phyloP scores from a whole-genome alignment of 441 rosid genomes.

The Manihot esculenta region DNA sequence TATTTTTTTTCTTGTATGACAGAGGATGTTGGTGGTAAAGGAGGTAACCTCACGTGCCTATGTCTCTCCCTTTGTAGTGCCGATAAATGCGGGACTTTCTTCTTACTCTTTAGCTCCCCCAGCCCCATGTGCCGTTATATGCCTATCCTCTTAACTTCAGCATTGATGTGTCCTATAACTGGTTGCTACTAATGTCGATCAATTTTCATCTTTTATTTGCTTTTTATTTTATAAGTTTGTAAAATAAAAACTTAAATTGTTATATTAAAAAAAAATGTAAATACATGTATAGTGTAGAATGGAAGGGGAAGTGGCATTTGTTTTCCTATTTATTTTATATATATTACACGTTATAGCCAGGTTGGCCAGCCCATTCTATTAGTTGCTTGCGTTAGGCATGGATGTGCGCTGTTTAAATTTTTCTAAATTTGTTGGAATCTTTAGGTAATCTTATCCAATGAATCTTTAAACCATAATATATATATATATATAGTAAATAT shows the following conservation, averaged over 20 bases:
- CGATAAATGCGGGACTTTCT: slow-evolving; percentile 44
- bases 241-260: too few relatives aligned
- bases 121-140: too few relatives aligned
- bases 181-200: too few relatives aligned
- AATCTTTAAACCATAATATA: background rate
- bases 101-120: background rate
- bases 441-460: background rate
- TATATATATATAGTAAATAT: background rate
- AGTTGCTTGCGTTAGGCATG: background rate
- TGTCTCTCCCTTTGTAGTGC: slow-evolving; percentile 24
- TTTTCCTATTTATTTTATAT: background rate
- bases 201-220: too few relatives aligned
- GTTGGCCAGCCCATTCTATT: slow-evolving; percentile 4
- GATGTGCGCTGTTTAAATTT: background rate
- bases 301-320: background rate
- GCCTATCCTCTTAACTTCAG: too few relatives aligned
- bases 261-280: too few relatives aligned
- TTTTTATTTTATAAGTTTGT: too few relatives aligned
- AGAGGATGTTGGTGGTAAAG: slow-evolving; percentile 37
- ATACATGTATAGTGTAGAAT: background rate
- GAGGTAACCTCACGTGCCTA: slow-evolving; percentile 45
- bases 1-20: too few relatives aligned
- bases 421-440: slow-evolving; percentile 2
- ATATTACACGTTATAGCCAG: slow-evolving; percentile 1
- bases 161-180: too few relatives aligned